phyloP scores from a whole-genome alignment of 495 filamentous ascomycete species.

The Clavariopsis aquatica region DNA sequence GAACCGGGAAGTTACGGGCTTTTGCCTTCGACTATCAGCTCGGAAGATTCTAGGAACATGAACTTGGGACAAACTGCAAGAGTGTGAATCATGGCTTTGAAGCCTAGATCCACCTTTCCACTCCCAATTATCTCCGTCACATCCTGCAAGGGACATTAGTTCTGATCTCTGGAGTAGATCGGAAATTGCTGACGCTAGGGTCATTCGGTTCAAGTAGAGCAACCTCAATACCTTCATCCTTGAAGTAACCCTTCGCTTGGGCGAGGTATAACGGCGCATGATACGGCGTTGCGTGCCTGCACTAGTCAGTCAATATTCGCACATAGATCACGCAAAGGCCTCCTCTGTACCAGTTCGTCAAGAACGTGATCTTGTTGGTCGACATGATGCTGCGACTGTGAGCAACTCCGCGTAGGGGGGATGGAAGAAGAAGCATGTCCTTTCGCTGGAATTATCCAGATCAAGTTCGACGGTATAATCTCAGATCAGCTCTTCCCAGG shows the following conservation, averaged over 20 bases:
- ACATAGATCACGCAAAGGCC: background rate
- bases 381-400: constrained; percentile 54
- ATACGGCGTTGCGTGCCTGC: constrained; percentile 71
- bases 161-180: no score
- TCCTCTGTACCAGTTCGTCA: constrained; percentile 64
- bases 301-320: constrained; percentile 14
- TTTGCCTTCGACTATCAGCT: no score
- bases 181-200: no score
- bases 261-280: constrained; percentile 71
- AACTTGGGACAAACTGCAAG: no score
- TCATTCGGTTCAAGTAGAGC: constrained; percentile 72
- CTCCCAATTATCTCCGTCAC: constrained; percentile 74
- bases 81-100: constrained; percentile 77
- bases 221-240: constrained; percentile 55
- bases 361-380: constrained; percentile 74
- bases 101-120: constrained; percentile 69
- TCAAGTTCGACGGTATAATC: constrained; percentile 77
- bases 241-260: constrained; percentile 61
- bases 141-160: constrained; percentile 45
- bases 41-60: no score
- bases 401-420: constrained; percentile 30
- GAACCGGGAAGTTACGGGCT: constrained; percentile 68
- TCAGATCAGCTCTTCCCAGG: no score
- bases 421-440: constrained; percentile 67
- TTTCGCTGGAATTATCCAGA: constrained; percentile 85